phyloP scores from a whole-genome alignment of 768 basidiomycete species.

The Heimioporus sp. region DNA sequence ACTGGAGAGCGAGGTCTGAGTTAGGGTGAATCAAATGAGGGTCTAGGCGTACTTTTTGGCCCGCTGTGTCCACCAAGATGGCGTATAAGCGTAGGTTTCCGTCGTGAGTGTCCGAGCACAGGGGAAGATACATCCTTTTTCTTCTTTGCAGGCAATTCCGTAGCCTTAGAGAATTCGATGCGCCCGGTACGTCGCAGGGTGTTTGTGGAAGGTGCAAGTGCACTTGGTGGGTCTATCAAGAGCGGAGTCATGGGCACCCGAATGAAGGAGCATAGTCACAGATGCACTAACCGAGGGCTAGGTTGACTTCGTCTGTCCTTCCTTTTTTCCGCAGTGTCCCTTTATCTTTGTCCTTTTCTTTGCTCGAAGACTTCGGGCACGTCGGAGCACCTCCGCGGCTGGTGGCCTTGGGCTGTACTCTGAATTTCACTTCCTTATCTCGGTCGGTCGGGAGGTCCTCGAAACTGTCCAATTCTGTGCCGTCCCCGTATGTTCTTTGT shows the following conservation, averaged over 20 bases:
- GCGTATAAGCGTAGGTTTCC: slow-evolving; percentile 87
- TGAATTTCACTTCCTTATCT: slow-evolving; percentile 74
- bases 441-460: slow-evolving; percentile 87
- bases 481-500: slow-evolving; percentile 74
- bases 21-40: slow-evolving; percentile 3
- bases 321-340: slow-evolving; percentile 58
- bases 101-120: slow-evolving; percentile 44
- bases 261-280: background rate
- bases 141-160: slow-evolving; percentile 47
- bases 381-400: slow-evolving; percentile 53
- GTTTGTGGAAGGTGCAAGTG: slow-evolving; percentile 46
- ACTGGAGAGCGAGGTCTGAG: slow-evolving; percentile 46
- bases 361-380: slow-evolving; percentile 40
- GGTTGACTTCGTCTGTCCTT: slow-evolving; percentile 43
- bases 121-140: slow-evolving; percentile 52
- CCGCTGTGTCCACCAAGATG: slow-evolving; percentile 67
- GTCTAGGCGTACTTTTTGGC: slow-evolving; percentile 63
- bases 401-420: slow-evolving; percentile 71
- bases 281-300: slow-evolving; percentile 38
- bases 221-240: slow-evolving; percentile 19
- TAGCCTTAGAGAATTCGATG: slow-evolving; percentile 50
- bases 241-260: background rate
- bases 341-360: slow-evolving; percentile 44
- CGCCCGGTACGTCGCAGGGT: slow-evolving; percentile 56
- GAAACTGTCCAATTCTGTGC: slow-evolving; percentile 84